Evolutionary conservation across 2,329 filamentous ascomycete genomes (phyloP).

Genomic region (Botrytis paeoniae): DNA sequence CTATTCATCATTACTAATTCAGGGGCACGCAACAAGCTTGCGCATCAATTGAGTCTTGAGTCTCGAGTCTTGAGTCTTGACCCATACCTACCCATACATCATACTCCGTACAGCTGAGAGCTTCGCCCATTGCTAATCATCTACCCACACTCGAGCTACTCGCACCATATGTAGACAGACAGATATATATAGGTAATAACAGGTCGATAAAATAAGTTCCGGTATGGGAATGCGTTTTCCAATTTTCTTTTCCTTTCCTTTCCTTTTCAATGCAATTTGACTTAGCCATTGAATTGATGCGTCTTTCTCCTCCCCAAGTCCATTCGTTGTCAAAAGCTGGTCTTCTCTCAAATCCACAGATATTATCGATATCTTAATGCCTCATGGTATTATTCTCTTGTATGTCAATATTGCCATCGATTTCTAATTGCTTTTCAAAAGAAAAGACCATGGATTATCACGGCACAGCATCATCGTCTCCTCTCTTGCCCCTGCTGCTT

Average conservation of each 20-base stretch:
- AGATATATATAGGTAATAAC: too few relatives aligned
- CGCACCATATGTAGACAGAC: background rate
- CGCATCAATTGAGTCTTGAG: background rate
- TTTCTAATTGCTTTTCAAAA: background rate
- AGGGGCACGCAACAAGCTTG: background rate
- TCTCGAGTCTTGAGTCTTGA: background rate
- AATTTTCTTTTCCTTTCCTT: background rate
- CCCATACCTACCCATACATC: background rate
- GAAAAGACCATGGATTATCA: background rate
- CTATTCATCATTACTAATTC: too few relatives aligned
- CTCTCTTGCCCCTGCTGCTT: background rate
- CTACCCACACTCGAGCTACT: background rate
- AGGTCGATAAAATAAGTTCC: background rate
- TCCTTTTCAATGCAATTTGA: background rate
- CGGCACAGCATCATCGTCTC: constrained; percentile 14
- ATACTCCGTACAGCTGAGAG: background rate
- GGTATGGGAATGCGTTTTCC: background rate
- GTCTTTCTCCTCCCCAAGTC: background rate
- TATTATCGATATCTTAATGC: background rate
- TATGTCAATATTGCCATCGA: background rate
- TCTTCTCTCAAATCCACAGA: background rate
- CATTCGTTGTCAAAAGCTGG: background rate
- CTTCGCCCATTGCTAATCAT: background rate
- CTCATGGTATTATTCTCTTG: background rate
- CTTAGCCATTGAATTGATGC: background rate